phyloP scores from a whole-genome alignment of 805 yeast species.

The Candida cerambycidarum region DNA sequence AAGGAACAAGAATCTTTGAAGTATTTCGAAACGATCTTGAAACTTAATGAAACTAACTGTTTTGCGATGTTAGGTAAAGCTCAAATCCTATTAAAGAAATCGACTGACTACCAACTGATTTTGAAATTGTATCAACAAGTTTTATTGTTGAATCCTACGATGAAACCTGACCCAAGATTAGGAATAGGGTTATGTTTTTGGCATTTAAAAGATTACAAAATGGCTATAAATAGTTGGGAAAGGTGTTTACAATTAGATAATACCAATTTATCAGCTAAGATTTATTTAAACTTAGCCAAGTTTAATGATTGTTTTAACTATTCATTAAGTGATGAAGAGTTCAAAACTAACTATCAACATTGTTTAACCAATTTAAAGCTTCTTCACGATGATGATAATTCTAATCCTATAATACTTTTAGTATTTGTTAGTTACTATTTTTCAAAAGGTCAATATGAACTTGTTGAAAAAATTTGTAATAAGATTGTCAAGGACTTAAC shows the following conservation, averaged over 20 bases:
- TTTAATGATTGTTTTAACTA: constrained; percentile 62
- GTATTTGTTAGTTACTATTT: constrained; percentile 70
- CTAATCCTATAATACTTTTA: constrained; percentile 64
- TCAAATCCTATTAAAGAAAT: constrained; percentile 66
- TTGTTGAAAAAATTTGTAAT: constrained; percentile 56
- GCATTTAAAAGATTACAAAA: constrained; percentile 73
- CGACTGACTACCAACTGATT: constrained; percentile 68
- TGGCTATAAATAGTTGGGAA: constrained; percentile 83
- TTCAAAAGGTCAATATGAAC: constrained; percentile 59
- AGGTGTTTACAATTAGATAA: constrained; percentile 71
- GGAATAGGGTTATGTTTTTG: constrained; percentile 95
- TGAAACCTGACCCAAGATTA: constrained; percentile 88
- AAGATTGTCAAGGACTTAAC: constrained; percentile 36
- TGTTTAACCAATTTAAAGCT: constrained; percentile 52
- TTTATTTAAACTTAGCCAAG: constrained; percentile 65
- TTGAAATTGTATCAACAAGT: constrained; percentile 83
- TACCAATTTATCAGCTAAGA: constrained; percentile 55
- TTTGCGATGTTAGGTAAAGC: constrained; percentile 85
- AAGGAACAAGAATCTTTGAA: constrained; percentile 71
- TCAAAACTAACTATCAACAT: constrained; percentile 54
- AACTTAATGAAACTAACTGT: constrained; percentile 58
- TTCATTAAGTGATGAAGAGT: constrained; percentile 60
- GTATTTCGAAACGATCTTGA: constrained; percentile 61
- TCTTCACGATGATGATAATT: constrained; percentile 34
- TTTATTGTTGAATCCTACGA: constrained; percentile 69